A percentile compares a stretch with the other conserved stretches of the same genome.
phyloP scores from a whole-genome alignment of 78 protist species.

The Emiliania huxleyi region DNA sequence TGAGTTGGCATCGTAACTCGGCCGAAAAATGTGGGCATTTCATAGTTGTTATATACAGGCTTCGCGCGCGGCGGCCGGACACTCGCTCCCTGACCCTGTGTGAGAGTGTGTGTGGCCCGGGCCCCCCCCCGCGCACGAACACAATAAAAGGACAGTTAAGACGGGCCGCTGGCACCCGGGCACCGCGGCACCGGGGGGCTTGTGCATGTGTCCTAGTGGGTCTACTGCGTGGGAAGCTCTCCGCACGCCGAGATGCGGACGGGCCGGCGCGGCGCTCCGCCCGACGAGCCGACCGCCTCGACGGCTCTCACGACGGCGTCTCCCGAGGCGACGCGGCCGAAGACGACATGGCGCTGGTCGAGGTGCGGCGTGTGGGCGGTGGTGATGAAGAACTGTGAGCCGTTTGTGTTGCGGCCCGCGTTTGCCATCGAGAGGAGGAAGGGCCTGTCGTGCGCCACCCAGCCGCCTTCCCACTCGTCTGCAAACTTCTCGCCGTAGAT shows the following conservation, averaged over 20 bases:
- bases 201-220: no score
- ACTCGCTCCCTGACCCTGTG: no score
- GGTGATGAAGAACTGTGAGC: slow-evolving; percentile 86
- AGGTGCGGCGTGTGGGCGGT: slow-evolving; percentile 59
- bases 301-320: slow-evolving; percentile 26
- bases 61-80: no score
- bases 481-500: slow-evolving; percentile 82
- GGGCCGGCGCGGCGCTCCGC: background rate
- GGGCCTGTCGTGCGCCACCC: slow-evolving; percentile 15
- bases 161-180: no score
- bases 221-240: no score
- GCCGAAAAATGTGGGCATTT: no score
- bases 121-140: no score
- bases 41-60: no score
- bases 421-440: slow-evolving; percentile 71
- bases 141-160: no score
- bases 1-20: no score
- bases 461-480: slow-evolving; percentile 64
- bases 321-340: slow-evolving; percentile 70
- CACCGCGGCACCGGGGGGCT: no score
- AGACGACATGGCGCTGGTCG: slow-evolving; percentile 82
- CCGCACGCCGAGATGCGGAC: background rate
- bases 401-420: slow-evolving; percentile 74
- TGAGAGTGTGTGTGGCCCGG: no score
- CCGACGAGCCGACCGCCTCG: background rate